Base-by-base conservation (phyloP, 495 filamentous ascomycete species). In the Hapsidospora chrysogenum region DNA sequence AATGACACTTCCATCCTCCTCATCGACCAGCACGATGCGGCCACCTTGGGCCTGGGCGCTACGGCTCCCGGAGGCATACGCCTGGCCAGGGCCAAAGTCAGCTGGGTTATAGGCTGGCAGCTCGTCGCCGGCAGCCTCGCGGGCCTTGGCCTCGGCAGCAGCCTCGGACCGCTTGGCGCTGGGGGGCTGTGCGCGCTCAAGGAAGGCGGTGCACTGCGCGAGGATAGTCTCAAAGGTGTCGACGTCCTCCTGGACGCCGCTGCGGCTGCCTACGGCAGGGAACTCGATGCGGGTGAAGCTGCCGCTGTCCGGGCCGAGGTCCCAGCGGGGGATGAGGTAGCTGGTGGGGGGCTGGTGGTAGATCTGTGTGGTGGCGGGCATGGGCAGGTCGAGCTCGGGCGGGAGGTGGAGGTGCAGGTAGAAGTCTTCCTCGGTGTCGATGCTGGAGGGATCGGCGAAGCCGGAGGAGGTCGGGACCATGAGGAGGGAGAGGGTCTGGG, bases 141-240 rank as follows among this genome's bases (percentile, higher is more conserved):
- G 50, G n/a, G 63, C 50, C 41, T 53, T 59, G 13, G 54, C 47
- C 30, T 41, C 40, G 9, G 20, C 16, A 15, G 33, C 33, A 17
- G 20, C 33, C 4, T 27, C 23, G 16, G 46, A 44, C 19, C 63
- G 58, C 1, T 71, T 58, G 0, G 65, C 43, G 35, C 51, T 56
- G 17, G 31, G 31, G 6, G 31, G 20, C 13, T 21, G 33, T 4
- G 78, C 74, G 23, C 82, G 72, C 47, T 93, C 85, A 7, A 87
- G 66, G 52, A 95, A 95, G 0, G 85, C 85, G 9, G 85, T 95
- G 51, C 85, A 95, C 56, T 95, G 85, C 18, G 85, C 85, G 26
- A 95, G 66, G 36, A 95, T 95, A 2, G 85, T 93, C 61, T 95
- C 85, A 48, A 95, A 95, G 0, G 85, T 95, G 52, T 95, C 85